Evolutionary conservation across 2,329 filamentous ascomycete species (phyloP).

Genomic region (Talaromyces albobiverticillius): DNA sequence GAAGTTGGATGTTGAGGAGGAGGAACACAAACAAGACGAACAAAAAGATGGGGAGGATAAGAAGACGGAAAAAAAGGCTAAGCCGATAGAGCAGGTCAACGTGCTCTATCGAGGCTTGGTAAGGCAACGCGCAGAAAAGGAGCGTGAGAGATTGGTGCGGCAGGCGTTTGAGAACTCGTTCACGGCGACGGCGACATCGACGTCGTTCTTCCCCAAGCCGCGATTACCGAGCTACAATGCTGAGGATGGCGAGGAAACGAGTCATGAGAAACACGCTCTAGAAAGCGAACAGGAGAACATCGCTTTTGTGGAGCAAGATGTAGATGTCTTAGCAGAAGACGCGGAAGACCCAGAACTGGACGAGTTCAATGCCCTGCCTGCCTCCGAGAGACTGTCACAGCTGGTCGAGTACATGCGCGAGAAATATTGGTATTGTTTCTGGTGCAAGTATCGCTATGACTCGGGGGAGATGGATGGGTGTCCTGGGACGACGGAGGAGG

Average conservation of each 20-base stretch:
- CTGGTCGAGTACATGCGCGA: conserved; percentile 69
- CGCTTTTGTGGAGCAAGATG: conserved; percentile 49
- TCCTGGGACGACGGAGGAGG: conserved; percentile 82
- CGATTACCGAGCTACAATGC: conserved; percentile 55
- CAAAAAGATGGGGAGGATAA: neutral
- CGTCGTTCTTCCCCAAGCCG: conserved; percentile 33
- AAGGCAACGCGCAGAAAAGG: conserved; percentile 63
- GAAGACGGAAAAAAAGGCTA: conserved; percentile 21
- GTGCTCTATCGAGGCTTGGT: conserved; percentile 77
- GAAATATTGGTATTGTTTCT: conserved; percentile 83
- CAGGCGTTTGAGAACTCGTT: conserved; percentile 32
- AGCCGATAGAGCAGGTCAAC: conserved; percentile 65
- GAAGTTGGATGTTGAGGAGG: conserved; percentile 62
- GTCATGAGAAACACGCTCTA: conserved; percentile 68
- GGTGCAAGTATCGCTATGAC: conserved; percentile 84
- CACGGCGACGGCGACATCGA: conserved; percentile 15
- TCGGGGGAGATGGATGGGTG: conserved; percentile 76
- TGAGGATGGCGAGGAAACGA: conserved; percentile 48
- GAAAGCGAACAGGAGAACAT: conserved; percentile 53
- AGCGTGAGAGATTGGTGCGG: conserved; percentile 31
- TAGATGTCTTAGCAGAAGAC: conserved; percentile 69
- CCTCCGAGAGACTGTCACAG: conserved; percentile 63
- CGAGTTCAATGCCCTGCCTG: conserved; percentile 69
- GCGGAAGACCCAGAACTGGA: conserved; percentile 80
- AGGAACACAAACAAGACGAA: neutral